A percentile compares a stretch with the other conserved stretches of the same genome.
These are phyloP conservation scores for Dactylellina drechsleri DNA, from an alignment of 2,329 filamentous ascomycete genomes.

Conservation along the genomic window DNA sequence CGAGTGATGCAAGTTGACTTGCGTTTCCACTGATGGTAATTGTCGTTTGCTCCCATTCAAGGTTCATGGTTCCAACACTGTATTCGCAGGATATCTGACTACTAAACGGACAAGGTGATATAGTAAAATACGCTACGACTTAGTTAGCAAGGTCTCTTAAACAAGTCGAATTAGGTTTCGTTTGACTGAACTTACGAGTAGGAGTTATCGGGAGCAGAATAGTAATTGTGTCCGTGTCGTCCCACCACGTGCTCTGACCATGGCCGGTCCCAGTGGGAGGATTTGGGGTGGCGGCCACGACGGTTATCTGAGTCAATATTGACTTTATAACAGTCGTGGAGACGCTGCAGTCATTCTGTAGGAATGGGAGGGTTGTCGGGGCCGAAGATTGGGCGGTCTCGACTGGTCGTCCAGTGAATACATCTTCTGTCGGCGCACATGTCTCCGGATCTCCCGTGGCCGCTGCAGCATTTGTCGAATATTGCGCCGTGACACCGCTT, in stretches of 20 bases:
- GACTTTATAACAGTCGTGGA: conserved; percentile 39
- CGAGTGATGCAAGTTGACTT: conserved; percentile 28
- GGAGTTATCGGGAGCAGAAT: conserved; percentile 37
- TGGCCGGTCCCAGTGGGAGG: conserved; percentile 36
- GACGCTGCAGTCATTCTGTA: conserved; percentile 41
- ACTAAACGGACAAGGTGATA: conserved; percentile 24
- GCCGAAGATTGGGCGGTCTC: conserved; percentile 16
- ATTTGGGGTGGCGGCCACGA: conserved; percentile 30
- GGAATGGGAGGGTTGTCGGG: conserved; percentile 34
- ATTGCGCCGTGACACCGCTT: conserved; percentile 31
- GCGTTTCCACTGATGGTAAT: conserved; percentile 47
- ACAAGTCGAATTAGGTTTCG: too few relatives aligned
- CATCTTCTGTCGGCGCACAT: conserved; percentile 19
- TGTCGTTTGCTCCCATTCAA: conserved; percentile 36
- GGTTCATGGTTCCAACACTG: conserved; percentile 36
- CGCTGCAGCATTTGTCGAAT: conserved; percentile 13
- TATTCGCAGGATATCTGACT: conserved; percentile 1
- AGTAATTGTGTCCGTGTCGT: conserved; percentile 26
- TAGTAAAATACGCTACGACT: conserved; percentile 39
- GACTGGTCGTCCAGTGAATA: conserved; percentile 31
- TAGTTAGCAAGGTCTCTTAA: neutral
- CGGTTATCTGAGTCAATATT: conserved; percentile 24
- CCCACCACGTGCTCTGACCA: conserved; percentile 52
- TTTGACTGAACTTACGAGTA: conserved; percentile 24
- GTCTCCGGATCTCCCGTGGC: conserved; percentile 8